A percentile compares a stretch with the other conserved stretches of the same genome.
These are phyloP conservation scores for Calvatia gigantea DNA, from an alignment of 768 basidiomycete genomes.

Conservation along the genomic window DNA sequence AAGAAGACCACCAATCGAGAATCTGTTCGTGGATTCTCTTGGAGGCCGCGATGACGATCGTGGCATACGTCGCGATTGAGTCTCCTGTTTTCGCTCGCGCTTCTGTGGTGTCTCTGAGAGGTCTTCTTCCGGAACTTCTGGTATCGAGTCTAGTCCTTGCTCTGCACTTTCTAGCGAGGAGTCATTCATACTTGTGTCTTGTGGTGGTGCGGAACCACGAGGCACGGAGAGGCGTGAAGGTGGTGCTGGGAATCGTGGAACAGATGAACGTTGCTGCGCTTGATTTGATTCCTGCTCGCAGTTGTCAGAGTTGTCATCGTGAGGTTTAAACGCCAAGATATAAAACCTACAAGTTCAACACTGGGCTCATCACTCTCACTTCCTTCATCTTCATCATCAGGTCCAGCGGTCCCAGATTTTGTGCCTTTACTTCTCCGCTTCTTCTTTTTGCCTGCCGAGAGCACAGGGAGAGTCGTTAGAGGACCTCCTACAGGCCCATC, in stretches of 20 bases:
- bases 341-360: conserved; percentile 29
- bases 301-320: background rate
- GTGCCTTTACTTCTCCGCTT: conserved; percentile 46
- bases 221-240: conserved; percentile 39
- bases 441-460: conserved; percentile 61
- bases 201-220: conserved; percentile 40
- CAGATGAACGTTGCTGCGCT: conserved; percentile 12
- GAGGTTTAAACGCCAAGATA: background rate
- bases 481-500: conserved; percentile 51
- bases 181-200: conserved; percentile 26
- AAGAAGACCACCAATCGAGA: conserved; percentile 41
- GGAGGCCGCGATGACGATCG: conserved; percentile 21
- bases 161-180: conserved; percentile 42
- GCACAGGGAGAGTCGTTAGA: conserved; percentile 63
- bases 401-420: conserved; percentile 39
- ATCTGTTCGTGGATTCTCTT: conserved; percentile 18
- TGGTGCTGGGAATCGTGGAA: conserved; percentile 25
- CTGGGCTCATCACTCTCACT: conserved; percentile 44
- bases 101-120: conserved; percentile 18
- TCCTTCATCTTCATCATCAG: conserved; percentile 52
- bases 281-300: conserved; percentile 2
- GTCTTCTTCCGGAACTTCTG: conserved; percentile 59
- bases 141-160: conserved; percentile 57
- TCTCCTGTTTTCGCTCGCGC: conserved; percentile 18
- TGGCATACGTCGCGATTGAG: conserved; percentile 27